Percentiles rank a stretch among this genome's conserved stretches.
Conservation (phyloP, 495 filamentous ascomycete species). For the Penicillium lividum region DNA sequence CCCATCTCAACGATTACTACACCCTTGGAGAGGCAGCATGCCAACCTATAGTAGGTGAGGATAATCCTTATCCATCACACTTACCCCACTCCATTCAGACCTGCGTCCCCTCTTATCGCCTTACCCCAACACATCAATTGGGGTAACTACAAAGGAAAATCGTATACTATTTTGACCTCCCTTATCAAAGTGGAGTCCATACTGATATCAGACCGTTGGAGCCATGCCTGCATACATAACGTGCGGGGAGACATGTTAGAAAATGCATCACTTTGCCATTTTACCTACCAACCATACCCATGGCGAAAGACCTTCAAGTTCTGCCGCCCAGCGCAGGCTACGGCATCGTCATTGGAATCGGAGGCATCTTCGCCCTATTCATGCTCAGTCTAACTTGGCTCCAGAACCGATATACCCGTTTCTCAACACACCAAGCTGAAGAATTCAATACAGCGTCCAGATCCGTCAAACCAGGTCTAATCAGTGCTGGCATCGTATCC, state of each 20-base stretch:
- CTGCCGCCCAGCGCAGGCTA: constrained; percentile 41
- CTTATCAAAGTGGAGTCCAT: background rate
- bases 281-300: background rate
- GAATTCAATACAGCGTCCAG: constrained; percentile 51
- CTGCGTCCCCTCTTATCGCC: background rate
- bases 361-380: constrained; percentile 44
- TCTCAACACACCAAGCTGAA: constrained; percentile 42
- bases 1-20: background rate
- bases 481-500: constrained; percentile 49
- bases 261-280: background rate
- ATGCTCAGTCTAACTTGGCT: constrained; percentile 47
- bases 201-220: background rate
- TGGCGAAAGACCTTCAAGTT: constrained; percentile 26
- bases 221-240: background rate
- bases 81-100: background rate
- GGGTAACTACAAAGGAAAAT: constrained; percentile 6
- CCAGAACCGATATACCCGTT: constrained; percentile 50
- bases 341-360: constrained; percentile 53
- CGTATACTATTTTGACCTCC: constrained; percentile 2
- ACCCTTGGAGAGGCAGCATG: background rate
- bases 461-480: constrained; percentile 50
- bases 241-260: background rate
- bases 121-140: constrained; percentile 3
- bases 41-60: background rate
- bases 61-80: background rate